Evolutionary conservation across 257 asterid genomes (phyloP).

Genomic region (Lantana camara): DNA sequence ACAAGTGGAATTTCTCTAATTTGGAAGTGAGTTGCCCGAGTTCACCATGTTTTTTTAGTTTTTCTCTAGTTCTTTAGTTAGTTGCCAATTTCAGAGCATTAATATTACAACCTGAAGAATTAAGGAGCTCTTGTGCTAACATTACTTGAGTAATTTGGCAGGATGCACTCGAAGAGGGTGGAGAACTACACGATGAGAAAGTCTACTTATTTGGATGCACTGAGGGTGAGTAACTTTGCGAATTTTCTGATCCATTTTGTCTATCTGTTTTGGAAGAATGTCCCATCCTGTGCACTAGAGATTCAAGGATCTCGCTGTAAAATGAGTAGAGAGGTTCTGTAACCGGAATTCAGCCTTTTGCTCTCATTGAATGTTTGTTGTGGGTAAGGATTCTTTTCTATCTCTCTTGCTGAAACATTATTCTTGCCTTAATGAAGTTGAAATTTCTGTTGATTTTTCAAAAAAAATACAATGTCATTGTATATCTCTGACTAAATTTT

Average conservation of each 20-base stretch:
- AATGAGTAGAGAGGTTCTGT: too few relatives aligned
- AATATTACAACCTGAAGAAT: too few relatives aligned
- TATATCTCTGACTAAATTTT: background rate
- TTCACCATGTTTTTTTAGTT: background rate
- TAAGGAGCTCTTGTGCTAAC: constrained; percentile 20
- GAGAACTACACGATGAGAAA: constrained; percentile 58
- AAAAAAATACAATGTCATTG: too few relatives aligned
- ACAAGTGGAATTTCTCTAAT: constrained; percentile 80
- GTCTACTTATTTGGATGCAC: constrained; percentile 92
- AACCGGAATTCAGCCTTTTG: too few relatives aligned
- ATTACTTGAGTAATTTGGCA: constrained; percentile 35
- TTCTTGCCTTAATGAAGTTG: constrained; percentile 3
- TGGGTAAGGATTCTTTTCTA: constrained; percentile 10
- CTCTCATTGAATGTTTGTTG: background rate
- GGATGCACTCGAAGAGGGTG: constrained; percentile 96
- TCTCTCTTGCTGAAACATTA: background rate
- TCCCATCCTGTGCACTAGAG: background rate
- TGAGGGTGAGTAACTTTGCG: constrained; percentile 69
- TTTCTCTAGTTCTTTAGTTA: too few relatives aligned
- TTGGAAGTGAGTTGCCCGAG: constrained; percentile 62
- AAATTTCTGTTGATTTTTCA: too few relatives aligned
- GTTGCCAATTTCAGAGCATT: too few relatives aligned
- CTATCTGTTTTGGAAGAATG: too few relatives aligned
- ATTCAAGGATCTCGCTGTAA: too few relatives aligned
- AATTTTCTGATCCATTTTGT: constrained; percentile 5